Percentiles rank a stretch among this genome's conserved stretches.
phyloP scores from a whole-genome alignment of 2,329 filamentous ascomycete species.

The Xylariaceae sp. region DNA sequence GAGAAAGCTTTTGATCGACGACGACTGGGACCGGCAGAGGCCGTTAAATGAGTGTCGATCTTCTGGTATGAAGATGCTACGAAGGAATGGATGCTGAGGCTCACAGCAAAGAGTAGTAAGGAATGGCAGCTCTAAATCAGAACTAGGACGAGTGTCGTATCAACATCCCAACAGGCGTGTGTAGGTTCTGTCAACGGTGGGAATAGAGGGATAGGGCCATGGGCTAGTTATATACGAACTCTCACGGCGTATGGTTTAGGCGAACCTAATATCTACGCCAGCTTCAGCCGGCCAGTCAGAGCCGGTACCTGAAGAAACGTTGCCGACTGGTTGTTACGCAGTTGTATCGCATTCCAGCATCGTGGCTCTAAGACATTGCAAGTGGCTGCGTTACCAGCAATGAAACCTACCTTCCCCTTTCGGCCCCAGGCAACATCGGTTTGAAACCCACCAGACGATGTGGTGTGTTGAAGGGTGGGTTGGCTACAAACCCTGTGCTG shows the following conservation, averaged over 20 bases:
- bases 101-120: slow-evolving; percentile 10
- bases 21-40: slow-evolving; percentile 7
- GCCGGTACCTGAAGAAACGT: slow-evolving; percentile 10
- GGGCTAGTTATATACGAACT: slow-evolving; percentile 5
- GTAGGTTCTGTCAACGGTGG: slow-evolving; percentile 7
- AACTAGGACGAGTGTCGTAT: slow-evolving; percentile 14
- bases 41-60: slow-evolving; percentile 14
- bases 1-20: slow-evolving; percentile 6
- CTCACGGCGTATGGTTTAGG: not conserved
- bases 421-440: slow-evolving; percentile 4
- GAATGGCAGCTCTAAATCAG: slow-evolving; percentile 22
- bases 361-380: slow-evolving; percentile 1
- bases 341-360: slow-evolving; percentile 1
- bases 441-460: slow-evolving; percentile 13
- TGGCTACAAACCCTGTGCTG: too few species aligned
- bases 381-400: slow-evolving; percentile 1
- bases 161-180: slow-evolving; percentile 5
- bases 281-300: slow-evolving; percentile 2
- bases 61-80: slow-evolving; percentile 9
- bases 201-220: not conserved
- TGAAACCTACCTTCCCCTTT: slow-evolving; percentile 13
- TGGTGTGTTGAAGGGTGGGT: too few species aligned
- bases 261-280: not conserved
- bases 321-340: slow-evolving; percentile 4
- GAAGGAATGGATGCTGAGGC: slow-evolving; percentile 22